Evolutionary conservation across 108 stramenopile species (phyloP).

Genomic region (Nannochloropsis gaditana): DNA sequence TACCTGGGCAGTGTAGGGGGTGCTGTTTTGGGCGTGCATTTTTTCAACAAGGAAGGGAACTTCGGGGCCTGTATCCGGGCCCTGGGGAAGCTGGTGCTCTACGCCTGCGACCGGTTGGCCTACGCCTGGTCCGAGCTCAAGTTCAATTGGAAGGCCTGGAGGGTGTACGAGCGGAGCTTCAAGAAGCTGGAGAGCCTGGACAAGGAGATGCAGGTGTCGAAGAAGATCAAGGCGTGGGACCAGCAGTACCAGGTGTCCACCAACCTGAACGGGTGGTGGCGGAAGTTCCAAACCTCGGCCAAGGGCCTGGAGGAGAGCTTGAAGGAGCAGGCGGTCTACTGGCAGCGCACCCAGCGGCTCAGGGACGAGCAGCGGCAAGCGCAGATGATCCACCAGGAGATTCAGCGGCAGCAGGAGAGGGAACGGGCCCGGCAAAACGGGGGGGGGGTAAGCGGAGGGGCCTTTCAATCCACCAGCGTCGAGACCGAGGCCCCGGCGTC

Average conservation of each 20-base stretch:
- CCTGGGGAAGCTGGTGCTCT: neutral
- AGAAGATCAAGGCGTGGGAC: constrained; percentile 11
- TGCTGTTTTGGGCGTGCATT: neutral
- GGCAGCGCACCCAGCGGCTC: neutral
- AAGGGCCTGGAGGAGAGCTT: constrained; percentile 14
- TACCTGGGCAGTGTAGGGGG: neutral
- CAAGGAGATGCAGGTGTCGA: neutral
- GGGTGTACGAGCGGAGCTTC: constrained; percentile 10
- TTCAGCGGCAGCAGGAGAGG: constrained; percentile 7
- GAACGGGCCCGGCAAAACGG: neutral
- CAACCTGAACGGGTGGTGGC: neutral
- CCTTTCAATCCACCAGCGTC: neutral
- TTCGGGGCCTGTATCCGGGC: neutral
- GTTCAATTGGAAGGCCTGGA: neutral
- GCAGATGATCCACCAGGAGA: neutral
- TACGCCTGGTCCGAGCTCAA: constrained; percentile 1
- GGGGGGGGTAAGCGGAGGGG: neutral
- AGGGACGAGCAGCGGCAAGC: neutral
- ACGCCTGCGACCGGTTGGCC: neutral
- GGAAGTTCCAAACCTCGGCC: neutral
- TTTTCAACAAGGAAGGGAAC: neutral
- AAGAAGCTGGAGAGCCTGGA: constrained; percentile 15
- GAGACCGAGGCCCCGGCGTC: no score
- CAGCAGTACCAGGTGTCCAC: neutral
- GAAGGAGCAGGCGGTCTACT: neutral